Conservation (phyloP, 1,139 yeast species). For the Debaryomyces udenii region DNA sequence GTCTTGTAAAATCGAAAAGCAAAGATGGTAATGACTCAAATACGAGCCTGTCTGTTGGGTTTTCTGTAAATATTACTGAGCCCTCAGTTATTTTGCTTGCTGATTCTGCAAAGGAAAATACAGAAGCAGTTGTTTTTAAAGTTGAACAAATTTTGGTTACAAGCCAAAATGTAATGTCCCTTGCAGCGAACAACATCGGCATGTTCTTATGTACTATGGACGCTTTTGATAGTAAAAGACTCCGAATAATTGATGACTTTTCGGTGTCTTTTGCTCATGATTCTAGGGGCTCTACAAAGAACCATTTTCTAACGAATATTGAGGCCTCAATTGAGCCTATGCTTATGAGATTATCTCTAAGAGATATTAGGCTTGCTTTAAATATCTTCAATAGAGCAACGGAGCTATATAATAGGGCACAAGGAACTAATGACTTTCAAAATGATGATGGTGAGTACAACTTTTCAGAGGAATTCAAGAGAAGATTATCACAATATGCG, state of each 20-base stretch:
- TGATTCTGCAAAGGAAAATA: conserved; percentile 65
- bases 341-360: conserved; percentile 75
- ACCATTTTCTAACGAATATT: conserved; percentile 61
- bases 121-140: conserved; percentile 90
- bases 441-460: conserved; percentile 31
- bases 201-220: conserved; percentile 84
- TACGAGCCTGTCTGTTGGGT: conserved; percentile 37
- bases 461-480: conserved; percentile 65
- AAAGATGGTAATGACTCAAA: conserved; percentile 13
- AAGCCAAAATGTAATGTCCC: conserved; percentile 64
- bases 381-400: conserved; percentile 74
- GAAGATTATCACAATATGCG: conserved; percentile 61
- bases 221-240: conserved; percentile 55
- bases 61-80: conserved; percentile 72
- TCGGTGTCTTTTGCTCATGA: conserved; percentile 78
- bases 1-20: conserved; percentile 9
- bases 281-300: conserved; percentile 61
- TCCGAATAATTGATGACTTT: conserved; percentile 87
- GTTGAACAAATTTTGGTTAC: conserved; percentile 77
- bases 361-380: conserved; percentile 84
- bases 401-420: conserved; percentile 47
- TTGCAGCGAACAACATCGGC: conserved; percentile 81
- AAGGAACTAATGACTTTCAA: conserved; percentile 23
- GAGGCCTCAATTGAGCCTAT: conserved; percentile 80
- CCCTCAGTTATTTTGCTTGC: conserved; percentile 82